Conservation (phyloP, 768 basidiomycete genomes). For the Xanthoconium purpureum region DNA sequence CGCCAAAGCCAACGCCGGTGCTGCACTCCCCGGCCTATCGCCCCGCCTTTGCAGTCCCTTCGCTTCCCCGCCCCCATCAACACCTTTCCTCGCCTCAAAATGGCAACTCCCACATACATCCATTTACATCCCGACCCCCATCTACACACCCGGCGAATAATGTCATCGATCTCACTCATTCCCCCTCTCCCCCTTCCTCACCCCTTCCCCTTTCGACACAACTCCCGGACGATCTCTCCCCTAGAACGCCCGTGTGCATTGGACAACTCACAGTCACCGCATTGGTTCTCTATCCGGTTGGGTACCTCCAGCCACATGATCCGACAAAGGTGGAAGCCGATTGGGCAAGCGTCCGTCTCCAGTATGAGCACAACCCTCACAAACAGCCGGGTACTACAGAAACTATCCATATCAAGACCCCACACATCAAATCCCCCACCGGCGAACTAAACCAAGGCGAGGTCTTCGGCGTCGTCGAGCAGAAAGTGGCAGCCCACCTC, state of each 20-base stretch:
- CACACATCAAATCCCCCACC: slow-evolving; percentile 45
- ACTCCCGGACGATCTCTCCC: slow-evolving; percentile 60
- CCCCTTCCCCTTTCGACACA: slow-evolving; percentile 27
- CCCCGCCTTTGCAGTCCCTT: slow-evolving; percentile 50
- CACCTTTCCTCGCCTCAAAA: slow-evolving; percentile 25
- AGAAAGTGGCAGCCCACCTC: slow-evolving; percentile 73
- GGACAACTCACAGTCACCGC: slow-evolving; percentile 82
- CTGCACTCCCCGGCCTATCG: slow-evolving; percentile 37
- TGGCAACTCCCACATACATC: slow-evolving; percentile 22
- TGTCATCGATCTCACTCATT: slow-evolving; percentile 73
- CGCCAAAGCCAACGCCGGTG: slow-evolving; percentile 25
- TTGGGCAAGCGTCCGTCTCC: slow-evolving; percentile 67
- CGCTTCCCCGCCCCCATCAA: slow-evolving; percentile 24
- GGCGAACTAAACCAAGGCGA: slow-evolving; percentile 62
- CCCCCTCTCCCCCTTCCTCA: slow-evolving; percentile 51
- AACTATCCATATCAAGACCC: slow-evolving; percentile 76
- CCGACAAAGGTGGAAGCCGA: slow-evolving; percentile 45
- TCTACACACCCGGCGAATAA: slow-evolving; percentile 40
- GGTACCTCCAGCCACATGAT: slow-evolving; percentile 56
- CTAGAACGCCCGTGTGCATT: slow-evolving; percentile 85
- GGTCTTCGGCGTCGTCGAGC: slow-evolving; percentile 80
- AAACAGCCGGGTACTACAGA: slow-evolving; percentile 51
- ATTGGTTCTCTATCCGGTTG: slow-evolving; percentile 78
- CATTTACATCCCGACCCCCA: slow-evolving; percentile 16
- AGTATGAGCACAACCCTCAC: slow-evolving; percentile 63